Base-by-base conservation (phyloP, 1,284 basidiomycete species). In the Schizophyllum amplum region DNA sequence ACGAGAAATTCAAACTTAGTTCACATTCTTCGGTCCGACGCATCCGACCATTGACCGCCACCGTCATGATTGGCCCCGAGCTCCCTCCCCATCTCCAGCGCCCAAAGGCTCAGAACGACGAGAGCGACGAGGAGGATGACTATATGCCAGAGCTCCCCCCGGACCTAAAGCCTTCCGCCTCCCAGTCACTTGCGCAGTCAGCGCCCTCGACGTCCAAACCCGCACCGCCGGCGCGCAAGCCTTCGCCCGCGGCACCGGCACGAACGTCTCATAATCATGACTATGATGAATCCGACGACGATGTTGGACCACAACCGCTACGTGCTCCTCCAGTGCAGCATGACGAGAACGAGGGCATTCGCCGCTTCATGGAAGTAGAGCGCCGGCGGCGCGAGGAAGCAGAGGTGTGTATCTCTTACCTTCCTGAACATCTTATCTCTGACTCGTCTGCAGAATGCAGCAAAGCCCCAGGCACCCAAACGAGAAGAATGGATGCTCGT, bases 401-500 rank as follows among this genome's bases (percentile, higher is more conserved):
- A 26, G 86, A 90, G 75, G 86, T 82, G 57, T 26, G 75, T n/a
- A n/a, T n/a, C n/a, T n/a, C n/a, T n/a, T n/a, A n/a, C n/a, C n/a
- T n/a, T n/a, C n/a, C n/a, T n/a, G n/a, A n/a, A n/a, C n/a, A n/a
- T n/a, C n/a, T n/a, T n/a, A n/a, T n/a, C n/a, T n/a, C n/a, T n/a
- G n/a, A n/a, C n/a, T n/a, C n/a, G n/a, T n/a, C n/a, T n/a, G 20
- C 57, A 87, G 84, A 87, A 90, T 74, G 83, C 82, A 15, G 73
- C 75, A 17, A 84, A 87, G 63, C 87, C 87, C 5, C 90, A 92
- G 69, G 81, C 81, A 49, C 74, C 82, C 25, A 77, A 92, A 68
- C 82, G 94, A 55, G 92, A 95, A 27, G 92, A 94, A 68, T 97
- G 94, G 94, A 97, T 97, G 94, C 78, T 96, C 47, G 86, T 90